Evolutionary conservation across 2,329 filamentous ascomycete genomes (phyloP).

Genomic region (Colletotrichum eremochloae): DNA sequence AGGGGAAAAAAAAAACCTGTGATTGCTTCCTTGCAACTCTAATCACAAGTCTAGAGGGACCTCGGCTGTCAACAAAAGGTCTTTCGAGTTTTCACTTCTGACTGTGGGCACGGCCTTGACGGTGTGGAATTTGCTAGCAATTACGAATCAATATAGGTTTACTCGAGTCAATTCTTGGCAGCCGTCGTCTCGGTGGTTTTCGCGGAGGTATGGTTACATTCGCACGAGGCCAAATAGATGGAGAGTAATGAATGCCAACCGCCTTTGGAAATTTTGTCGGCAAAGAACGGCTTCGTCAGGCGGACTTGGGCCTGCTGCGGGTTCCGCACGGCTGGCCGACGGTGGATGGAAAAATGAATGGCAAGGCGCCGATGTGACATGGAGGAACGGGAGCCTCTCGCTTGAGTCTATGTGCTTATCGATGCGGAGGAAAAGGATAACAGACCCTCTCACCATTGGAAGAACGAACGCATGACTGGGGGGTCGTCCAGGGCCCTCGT

Average conservation of each 20-base stretch:
- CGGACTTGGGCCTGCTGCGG: not conserved
- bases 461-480: slow-evolving; percentile 31
- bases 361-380: slow-evolving; percentile 6
- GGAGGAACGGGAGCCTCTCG: not conserved
- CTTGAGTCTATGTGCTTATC: not conserved
- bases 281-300: slow-evolving; percentile 19
- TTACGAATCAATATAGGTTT: not conserved
- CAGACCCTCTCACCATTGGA: slow-evolving; percentile 1
- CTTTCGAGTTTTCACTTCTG: not conserved
- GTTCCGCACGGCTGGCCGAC: slow-evolving; percentile 13
- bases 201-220: not conserved
- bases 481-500: not conserved
- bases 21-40: slow-evolving; percentile 16
- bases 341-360: slow-evolving; percentile 22
- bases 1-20: not conserved
- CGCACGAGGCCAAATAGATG: slow-evolving; percentile 11
- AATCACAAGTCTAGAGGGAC: slow-evolving; percentile 7
- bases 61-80: not conserved
- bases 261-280: slow-evolving; percentile 4
- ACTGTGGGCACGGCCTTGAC: not conserved
- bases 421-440: slow-evolving; percentile 2
- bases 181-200: not conserved
- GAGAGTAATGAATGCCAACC: slow-evolving; percentile 12
- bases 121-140: not conserved
- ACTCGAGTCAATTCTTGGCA: not conserved